These are phyloP conservation scores for Hydrangea macrophylla DNA, from an alignment of 148 eudicot species.

Conservation along the genomic window DNA sequence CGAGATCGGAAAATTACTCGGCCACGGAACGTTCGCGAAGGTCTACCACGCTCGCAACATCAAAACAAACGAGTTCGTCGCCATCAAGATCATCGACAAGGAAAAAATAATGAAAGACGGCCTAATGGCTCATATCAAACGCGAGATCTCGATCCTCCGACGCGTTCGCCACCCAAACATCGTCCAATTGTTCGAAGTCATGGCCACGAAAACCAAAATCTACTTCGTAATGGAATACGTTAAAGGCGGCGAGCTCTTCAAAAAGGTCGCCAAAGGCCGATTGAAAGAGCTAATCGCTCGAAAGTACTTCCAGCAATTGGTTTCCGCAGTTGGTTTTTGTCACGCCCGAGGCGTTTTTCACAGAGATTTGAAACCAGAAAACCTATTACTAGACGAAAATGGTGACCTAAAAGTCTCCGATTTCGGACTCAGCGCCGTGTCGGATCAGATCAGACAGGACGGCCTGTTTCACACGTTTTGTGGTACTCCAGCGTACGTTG, in stretches of 20 bases:
- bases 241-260: conserved; percentile 33
- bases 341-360: conserved; percentile 36
- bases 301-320: conserved; percentile 29
- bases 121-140: conserved; percentile 22
- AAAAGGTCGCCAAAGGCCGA: conserved; percentile 31
- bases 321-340: conserved; percentile 32
- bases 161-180: conserved; percentile 36
- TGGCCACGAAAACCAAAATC: conserved; percentile 33
- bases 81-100: conserved; percentile 32
- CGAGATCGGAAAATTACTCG: conserved; percentile 31
- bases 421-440: conserved; percentile 28
- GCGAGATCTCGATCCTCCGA: conserved; percentile 33
- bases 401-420: conserved; percentile 32
- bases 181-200: conserved; percentile 30
- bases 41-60: conserved; percentile 31
- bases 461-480: conserved; percentile 31
- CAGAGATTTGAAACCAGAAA: conserved; percentile 32
- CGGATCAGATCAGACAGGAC: conserved; percentile 30
- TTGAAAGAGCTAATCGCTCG: conserved; percentile 28
- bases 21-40: conserved; percentile 33
- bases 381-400: conserved; percentile 29
- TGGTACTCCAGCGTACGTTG: conserved; percentile 36
- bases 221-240: conserved; percentile 35
- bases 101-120: conserved; percentile 28
- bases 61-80: conserved; percentile 23